These are phyloP conservation scores for Botrytis paeoniae DNA, from an alignment of 2,329 filamentous ascomycete species.

Conservation along the genomic window DNA sequence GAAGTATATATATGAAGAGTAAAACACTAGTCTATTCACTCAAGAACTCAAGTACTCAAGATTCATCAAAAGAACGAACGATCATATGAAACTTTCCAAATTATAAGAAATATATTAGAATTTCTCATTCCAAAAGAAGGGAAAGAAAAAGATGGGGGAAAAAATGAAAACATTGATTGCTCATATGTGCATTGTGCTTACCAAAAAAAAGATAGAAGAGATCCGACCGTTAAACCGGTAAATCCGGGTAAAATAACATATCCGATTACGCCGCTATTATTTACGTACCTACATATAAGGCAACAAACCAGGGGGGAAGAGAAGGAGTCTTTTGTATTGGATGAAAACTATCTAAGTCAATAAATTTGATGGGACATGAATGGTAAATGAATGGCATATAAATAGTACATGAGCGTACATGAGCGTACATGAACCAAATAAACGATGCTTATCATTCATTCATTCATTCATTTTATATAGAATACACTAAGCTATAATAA, in stretches of 20 bases:
- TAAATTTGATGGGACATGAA: neutral
- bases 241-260: neutral
- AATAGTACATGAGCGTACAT: too few relatives aligned
- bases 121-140: too few relatives aligned
- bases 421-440: neutral
- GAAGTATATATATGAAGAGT: neutral
- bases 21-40: neutral
- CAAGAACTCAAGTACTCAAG: neutral
- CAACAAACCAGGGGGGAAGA: neutral
- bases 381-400: neutral
- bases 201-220: neutral
- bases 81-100: neutral
- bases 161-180: neutral
- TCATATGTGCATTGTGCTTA: conserved; percentile 6
- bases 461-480: neutral
- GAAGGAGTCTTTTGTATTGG: neutral
- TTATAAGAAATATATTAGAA: neutral
- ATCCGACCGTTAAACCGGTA: neutral
- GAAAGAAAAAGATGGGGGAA: neutral
- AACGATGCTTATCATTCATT: conserved; percentile 9
- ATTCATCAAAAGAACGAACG: neutral
- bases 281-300: neutral
- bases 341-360: neutral
- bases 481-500: neutral
- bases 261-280: neutral